Base-by-base conservation (phyloP, 192 early-diverging fungal genomes). In the Rhizophagus prolifer region DNA sequence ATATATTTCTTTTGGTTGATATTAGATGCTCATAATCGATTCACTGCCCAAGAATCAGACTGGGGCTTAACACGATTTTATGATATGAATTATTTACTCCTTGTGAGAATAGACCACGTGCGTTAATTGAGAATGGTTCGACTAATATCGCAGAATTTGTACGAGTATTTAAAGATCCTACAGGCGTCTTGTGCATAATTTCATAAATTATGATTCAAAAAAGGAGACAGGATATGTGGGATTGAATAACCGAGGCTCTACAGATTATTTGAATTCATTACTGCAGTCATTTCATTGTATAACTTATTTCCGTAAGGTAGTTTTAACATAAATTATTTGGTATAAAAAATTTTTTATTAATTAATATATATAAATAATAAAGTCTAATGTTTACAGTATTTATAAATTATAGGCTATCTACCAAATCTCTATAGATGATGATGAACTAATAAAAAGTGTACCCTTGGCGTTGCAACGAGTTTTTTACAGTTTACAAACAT, bases 251-350 rank as follows among this genome's bases (percentile, higher is more conserved):
- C 97, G 97, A 82, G 97, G 97, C 21, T 96, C 96, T 1, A 99
- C 97, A 0, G 97, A 96, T 85, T 99, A 99, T 81, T 96, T 99
- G 95, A 99, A 98, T 86, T 97, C 96, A 68, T 86, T 98, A 23
- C 86, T 99, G 47, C 97, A 99, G 80, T 96, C 95, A 26, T 86
- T 98, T 36, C 97, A 93, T 78, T 97, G 93, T 79, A 97, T 95
- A 19, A 97, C 91, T 80, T 92, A 93, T 78, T 97, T 99, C 82
- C 91, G 97, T 72, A 94, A 92, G 78, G 74, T 75, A 14, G 10
- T 1, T 31, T 31, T 31, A 31, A 2, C 31, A 46, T 71, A 19
- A 8, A 38, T 38, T n/a, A 38, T 31, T 31, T 9, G n/a, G n/a
- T n/a, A n/a, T n/a, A n/a, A n/a, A n/a, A n/a, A n/a, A n/a, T n/a